Evolutionary conservation across 257 asterid genomes (phyloP), one percentile per base, ranked within the genome.

Genomic region (Solanum clarkiae): DNA sequence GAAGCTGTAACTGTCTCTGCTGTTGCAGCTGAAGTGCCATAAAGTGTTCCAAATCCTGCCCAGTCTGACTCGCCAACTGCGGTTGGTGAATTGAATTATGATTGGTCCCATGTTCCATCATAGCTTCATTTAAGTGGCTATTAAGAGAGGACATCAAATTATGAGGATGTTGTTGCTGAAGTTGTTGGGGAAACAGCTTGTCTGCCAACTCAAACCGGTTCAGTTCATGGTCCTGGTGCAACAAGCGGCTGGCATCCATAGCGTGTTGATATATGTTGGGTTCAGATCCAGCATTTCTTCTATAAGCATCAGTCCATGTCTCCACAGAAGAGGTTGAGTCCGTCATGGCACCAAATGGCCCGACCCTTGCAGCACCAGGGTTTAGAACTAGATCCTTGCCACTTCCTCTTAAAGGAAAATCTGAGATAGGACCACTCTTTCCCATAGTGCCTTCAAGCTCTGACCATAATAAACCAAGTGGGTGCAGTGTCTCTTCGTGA

Each of bases 401-500:
- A 81, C 88, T 91, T 26, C 90, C 90, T 42, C 85, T 86, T 20
- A 70, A 70, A 17, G 51, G 54, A 70, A 17, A 26, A 70, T 70
- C 53, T 70, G 79, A 70, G 53, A 70, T 42, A 40, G 79, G 79
- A 70, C 92, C 93, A 88, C 88, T 93, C 88, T 94, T 91, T 15
- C 92, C 68, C 84, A 86, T 87, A 68, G 93, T 88, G 86, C 94
- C 92, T 82, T 96, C 98, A 68, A 94, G 95, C 90, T 94, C 99
- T 81, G 99, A 96, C 99, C 98, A 94, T 69, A 92, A 85, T 89
- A 96, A 85, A 80, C 96, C 94, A 85, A 94, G 89, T 62, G 98
- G 97, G 83, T 94, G 95, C 92, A 91, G 79, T 87, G 90, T 90
- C 79, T 91, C 93, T 53, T 87, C 90, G 82, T 91, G 93, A 85